phyloP scores from a whole-genome alignment of 2,329 filamentous ascomycete species.

The Ophiocordyceps unilateralis region DNA sequence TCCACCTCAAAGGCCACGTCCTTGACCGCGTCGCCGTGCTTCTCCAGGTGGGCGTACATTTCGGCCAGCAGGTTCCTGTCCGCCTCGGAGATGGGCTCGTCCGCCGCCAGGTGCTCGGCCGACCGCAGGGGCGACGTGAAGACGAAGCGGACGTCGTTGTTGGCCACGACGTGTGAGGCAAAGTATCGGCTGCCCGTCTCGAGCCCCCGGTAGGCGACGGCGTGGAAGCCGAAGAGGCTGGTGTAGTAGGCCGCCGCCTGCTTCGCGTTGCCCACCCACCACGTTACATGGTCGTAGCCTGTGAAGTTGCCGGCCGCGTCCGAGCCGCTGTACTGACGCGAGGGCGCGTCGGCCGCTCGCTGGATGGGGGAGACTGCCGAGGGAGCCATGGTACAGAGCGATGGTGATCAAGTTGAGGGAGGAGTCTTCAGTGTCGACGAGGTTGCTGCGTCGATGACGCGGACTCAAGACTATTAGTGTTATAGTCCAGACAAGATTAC shows the following conservation, averaged over 20 bases:
- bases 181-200: conserved; percentile 72
- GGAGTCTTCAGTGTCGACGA: too few relatives aligned
- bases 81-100: conserved; percentile 42
- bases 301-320: conserved; percentile 43
- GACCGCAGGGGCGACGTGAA: conserved; percentile 68
- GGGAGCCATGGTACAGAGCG: conserved; percentile 20
- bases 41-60: conserved; percentile 68
- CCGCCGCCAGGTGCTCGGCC: conserved; percentile 29
- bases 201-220: conserved; percentile 69
- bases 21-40: conserved; percentile 85
- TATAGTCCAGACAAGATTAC: too few relatives aligned
- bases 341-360: conserved; percentile 23
- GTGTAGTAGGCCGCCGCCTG: conserved; percentile 84
- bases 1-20: conserved; percentile 94
- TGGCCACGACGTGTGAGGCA: conserved; percentile 70
- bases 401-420: too few relatives aligned
- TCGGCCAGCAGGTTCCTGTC: conserved; percentile 52
- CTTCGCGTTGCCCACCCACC: conserved; percentile 95
- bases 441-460: too few relatives aligned
- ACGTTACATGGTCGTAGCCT: conserved; percentile 85
- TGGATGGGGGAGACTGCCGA: conserved; percentile 34
- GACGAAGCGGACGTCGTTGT: conserved; percentile 63
- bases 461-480: too few relatives aligned
- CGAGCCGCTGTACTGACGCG: conserved; percentile 28
- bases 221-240: conserved; percentile 70